Base-by-base conservation (phyloP, 1,284 basidiomycete species). In the Leccinum pachyderme region DNA sequence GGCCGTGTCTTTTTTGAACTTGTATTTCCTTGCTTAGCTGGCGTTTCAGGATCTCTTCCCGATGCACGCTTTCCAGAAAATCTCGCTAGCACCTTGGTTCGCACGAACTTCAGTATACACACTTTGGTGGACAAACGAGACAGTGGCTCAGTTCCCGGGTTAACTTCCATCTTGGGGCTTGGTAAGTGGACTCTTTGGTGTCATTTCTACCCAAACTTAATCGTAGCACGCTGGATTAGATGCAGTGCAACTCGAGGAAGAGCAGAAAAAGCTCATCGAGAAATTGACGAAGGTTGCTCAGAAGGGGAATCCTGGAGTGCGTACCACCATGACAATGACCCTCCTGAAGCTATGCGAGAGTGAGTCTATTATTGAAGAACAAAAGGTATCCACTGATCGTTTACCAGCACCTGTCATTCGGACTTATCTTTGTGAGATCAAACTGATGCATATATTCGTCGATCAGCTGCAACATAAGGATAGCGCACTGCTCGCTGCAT, bases 271-370 rank as follows among this genome's bases (percentile, higher is more conserved):
- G n/a, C 54, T 59, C 13, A 59, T 66, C 4, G 5, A 11, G 7
- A 49, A 59, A 25, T 46, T 66, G 25, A 59, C 50, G 31, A 22
- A 8, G 2, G 58, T 51, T 5, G 18, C 49, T 27, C 25, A 53
- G 18, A 47, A 37, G 0, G 55, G 54, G 13, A 46, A 54, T 27
- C n/a, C 32, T 5, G 49, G 47, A 28, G 64, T 62, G 9, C 66
- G 64, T 32, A 61, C 58, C 0, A 58, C 61, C 22, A 53, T 57
- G n/a, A 68, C 58, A 2, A 49, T 70, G 52, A 63, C 65, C 1
- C 33, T 63, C 15, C 22, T 65, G 44, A 52, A 52, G 11, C 28
- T 65, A 15, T 61, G 59, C 47, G 50, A 63, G 15, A 48, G 62
- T 59, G 25, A 31, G 58, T 39, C 1, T n/a, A 4, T 4, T n/a